Conservation (phyloP, 305 asterid genomes). For the Fraxinus sp. region DNA sequence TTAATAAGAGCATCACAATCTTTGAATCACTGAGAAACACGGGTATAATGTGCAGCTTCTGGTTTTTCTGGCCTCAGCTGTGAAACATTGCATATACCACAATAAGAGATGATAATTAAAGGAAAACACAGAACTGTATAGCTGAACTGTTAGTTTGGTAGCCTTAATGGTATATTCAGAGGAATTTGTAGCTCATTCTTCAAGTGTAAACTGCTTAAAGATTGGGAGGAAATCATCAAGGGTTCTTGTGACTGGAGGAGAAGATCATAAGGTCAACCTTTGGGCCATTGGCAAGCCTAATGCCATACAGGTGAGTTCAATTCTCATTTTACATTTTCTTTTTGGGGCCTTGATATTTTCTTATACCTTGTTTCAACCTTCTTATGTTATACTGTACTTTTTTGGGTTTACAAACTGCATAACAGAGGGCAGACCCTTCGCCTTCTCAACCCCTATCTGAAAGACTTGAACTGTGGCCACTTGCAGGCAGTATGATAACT, state of each 20-base stretch:
- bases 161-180: constrained; percentile 69
- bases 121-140: neutral
- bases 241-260: constrained; percentile 98
- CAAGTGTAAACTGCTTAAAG: constrained; percentile 92
- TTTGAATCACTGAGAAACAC: neutral
- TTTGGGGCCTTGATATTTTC: constrained; percentile 7
- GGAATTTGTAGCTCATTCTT: constrained; percentile 99
- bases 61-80: constrained; percentile 10
- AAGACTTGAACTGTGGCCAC: constrained; percentile 6
- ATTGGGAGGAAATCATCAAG: constrained; percentile 94
- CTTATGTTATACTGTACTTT: neutral
- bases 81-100: constrained; percentile 8
- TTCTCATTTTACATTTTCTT: constrained; percentile 21
- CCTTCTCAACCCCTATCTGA: constrained; percentile 12
- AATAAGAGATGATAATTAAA: neutral
- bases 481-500: constrained; percentile 16
- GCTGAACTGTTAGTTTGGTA: constrained; percentile 24
- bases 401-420: constrained; percentile 4
- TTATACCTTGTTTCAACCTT: neutral
- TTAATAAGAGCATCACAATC: constrained; percentile 7
- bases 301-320: constrained; percentile 79
- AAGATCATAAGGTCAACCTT: constrained; percentile 97
- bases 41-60: neutral
- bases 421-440: constrained; percentile 13
- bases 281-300: constrained; percentile 99